Evolutionary conservation across 208 protist genomes (phyloP), one percentile per base, ranked within the genome.

Genomic region (Wallacemonas sp.): DNA sequence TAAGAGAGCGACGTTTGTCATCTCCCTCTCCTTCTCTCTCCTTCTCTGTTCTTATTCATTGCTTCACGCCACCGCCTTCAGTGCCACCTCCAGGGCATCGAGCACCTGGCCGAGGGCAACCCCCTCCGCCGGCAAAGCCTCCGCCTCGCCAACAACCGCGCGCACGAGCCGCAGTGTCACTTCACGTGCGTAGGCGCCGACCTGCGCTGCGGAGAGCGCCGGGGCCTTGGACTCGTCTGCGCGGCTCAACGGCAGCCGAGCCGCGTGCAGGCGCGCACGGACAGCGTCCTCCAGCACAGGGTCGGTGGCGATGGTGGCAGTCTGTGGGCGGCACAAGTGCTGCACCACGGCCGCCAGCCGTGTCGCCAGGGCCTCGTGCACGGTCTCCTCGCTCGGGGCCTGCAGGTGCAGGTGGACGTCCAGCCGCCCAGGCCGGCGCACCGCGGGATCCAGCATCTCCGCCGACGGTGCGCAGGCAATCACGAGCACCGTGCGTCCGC

Each of bases 371-470:
- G 36, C 65, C 2, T 48, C 65, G 14, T 45, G 22, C 65, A 61
- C 65, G 32, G 32, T 61, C 2, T 10, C 26, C 16, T 28, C 11
- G 2, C 62, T 55, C 0, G 90, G 82, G 8, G 41, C 41, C 1
- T 42, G 44, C 1, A 96, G 78, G 7, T 64, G 54, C 20, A 96
- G 67, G 72, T 96, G 91, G 20, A 96, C 66, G 69, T 97, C 93
- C 1, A 97, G 82, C 0, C 93, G 79, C 4, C 93, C 93, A 14
- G 89, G 87, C 10, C 93, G 87, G 59, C 78, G 75, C 48, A 96
- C 85, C 5, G 93, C 93, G 1, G 91, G 74, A 65, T 97, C 93
- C 23, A 97, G 77, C n/a, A 67, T 44, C 8, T 68, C 67, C 10
- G 72, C 50, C 1, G 71, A 81, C 14, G 89, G 87, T 14, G 93